Evolutionary conservation across 495 filamentous ascomycete genomes (phyloP).

Genomic region (Corynascus novoguineensis): DNA sequence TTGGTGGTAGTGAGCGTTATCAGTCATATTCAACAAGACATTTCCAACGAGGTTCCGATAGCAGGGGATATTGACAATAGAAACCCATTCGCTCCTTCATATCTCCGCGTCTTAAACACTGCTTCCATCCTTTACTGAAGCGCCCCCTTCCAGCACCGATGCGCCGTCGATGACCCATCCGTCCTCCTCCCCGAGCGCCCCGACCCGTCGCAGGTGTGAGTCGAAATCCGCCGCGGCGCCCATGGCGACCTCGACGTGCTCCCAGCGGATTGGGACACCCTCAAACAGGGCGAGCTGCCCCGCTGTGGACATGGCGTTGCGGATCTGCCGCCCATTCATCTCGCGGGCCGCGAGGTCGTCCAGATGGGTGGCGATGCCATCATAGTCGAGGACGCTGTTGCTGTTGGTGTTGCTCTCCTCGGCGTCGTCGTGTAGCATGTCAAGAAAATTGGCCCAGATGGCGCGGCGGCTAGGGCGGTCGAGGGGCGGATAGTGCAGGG

Average conservation of each 20-base stretch:
- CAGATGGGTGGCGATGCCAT: not conserved
- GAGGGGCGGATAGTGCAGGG: slow-evolving; percentile 30
- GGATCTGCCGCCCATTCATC: not conserved
- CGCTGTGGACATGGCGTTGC: not conserved
- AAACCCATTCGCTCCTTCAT: too few species aligned
- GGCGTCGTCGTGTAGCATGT: not conserved
- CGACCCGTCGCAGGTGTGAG: not conserved
- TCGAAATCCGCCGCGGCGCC: not conserved
- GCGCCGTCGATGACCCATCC: not conserved
- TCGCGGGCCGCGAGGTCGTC: not conserved
- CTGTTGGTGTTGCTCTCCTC: too few species aligned
- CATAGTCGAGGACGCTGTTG: too few species aligned
- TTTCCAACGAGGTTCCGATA: too few species aligned
- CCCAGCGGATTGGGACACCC: not conserved
- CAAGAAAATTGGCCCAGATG: not conserved
- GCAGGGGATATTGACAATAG: too few species aligned
- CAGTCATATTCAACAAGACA: too few species aligned
- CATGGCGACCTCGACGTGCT: not conserved
- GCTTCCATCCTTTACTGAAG: too few species aligned
- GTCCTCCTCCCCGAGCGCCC: not conserved
- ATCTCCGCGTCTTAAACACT: too few species aligned
- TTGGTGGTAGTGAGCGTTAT: too few species aligned
- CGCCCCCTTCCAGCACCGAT: not conserved
- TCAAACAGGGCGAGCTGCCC: not conserved
- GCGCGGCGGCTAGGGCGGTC: not conserved